phyloP scores from a whole-genome alignment of 257 asterid genomes.

The Paraleonurus japonicus region DNA sequence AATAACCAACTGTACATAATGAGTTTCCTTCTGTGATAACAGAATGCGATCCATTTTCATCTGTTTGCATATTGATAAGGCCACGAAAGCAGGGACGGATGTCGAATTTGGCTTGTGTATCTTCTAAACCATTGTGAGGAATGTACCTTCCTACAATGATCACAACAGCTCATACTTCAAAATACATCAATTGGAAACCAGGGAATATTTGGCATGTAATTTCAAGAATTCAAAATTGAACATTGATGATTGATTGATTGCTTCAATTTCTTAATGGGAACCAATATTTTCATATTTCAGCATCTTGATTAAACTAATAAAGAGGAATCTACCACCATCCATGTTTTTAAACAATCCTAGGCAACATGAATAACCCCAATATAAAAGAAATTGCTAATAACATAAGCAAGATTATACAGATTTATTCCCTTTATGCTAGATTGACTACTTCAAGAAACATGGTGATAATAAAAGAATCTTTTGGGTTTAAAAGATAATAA shows the following conservation, averaged over 20 bases:
- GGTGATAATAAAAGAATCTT: background rate
- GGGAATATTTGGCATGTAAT: background rate
- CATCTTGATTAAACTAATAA: background rate
- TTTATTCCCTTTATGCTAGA: background rate
- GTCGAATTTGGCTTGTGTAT: background rate
- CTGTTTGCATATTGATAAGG: slow-evolving; percentile 26
- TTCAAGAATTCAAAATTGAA: background rate
- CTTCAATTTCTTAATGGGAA: background rate
- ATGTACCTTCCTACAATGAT: background rate
- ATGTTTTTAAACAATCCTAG: background rate
- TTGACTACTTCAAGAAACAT: background rate
- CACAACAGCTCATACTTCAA: background rate
- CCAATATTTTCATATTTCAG: background rate
- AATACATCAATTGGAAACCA: background rate
- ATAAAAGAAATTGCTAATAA: background rate
- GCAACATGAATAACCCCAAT: background rate
- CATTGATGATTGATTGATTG: background rate
- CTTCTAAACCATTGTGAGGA: background rate
- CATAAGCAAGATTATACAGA: background rate
- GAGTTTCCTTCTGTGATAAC: slow-evolving; percentile 32
- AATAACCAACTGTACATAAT: slow-evolving; percentile 22
- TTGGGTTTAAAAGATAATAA: background rate
- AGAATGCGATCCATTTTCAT: slow-evolving; percentile 32
- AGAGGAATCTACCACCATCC: background rate
- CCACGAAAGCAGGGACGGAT: slow-evolving; percentile 17